Evolutionary conservation across 1,284 basidiomycete species (phyloP).

Genomic region (Inonotus obliquus): DNA sequence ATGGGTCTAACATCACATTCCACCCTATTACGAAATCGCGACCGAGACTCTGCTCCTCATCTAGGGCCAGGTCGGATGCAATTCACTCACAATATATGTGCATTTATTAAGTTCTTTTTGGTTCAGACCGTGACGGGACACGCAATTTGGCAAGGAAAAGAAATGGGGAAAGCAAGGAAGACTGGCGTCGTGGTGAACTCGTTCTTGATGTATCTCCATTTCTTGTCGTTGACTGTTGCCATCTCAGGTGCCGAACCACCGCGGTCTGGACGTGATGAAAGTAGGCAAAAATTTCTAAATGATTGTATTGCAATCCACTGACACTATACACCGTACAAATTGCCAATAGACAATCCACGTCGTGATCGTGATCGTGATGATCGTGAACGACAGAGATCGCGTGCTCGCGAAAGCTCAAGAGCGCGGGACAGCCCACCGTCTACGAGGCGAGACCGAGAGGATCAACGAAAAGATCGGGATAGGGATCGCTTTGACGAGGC

Average conservation of each 20-base stretch:
- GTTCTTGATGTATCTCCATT: not conserved
- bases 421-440: conserved; percentile 15
- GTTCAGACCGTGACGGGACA: conserved; percentile 13
- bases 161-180: conserved; percentile 68
- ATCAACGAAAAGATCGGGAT: conserved; percentile 19
- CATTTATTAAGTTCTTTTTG: not conserved
- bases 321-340: conserved; percentile 17
- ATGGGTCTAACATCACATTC: conserved; percentile 47
- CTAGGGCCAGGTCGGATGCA: conserved; percentile 37
- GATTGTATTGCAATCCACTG: conserved; percentile 3
- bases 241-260: conserved; percentile 43
- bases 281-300: conserved; percentile 35
- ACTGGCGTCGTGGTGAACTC: conserved; percentile 71
- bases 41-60: conserved; percentile 65
- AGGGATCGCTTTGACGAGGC: conserved; percentile 19
- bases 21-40: conserved; percentile 49
- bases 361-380: conserved; percentile 57
- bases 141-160: conserved; percentile 44
- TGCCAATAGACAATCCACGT: conserved; percentile 38
- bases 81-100: conserved; percentile 17
- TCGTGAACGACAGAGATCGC: conserved; percentile 36
- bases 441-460: conserved; percentile 39
- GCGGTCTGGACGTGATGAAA: conserved; percentile 52
- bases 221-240: not conserved
- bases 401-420: conserved; percentile 16